Base-by-base conservation (phyloP, 345 rosid genomes). In the Durio zibethinus region DNA sequence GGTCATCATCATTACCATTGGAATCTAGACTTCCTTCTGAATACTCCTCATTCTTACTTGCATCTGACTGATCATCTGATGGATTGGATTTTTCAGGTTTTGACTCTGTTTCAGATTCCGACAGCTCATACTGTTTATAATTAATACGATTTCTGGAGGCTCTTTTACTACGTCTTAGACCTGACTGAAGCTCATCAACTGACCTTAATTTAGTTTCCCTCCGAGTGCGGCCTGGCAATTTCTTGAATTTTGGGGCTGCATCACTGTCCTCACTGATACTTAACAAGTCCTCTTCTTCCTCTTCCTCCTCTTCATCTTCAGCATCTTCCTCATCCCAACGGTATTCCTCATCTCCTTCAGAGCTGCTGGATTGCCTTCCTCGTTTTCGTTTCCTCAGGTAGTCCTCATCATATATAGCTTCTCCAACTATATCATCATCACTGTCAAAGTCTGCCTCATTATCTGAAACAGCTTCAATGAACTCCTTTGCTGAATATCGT, bases 381-480 rank as follows among this genome's bases (percentile, higher is more conserved):
- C 86, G 89, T 79, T 94, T 92, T 60, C 97, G 94, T 83, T 92
- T 94, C 85, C 73, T 90, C 82, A 94, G 79, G 88, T 97, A 97
- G 80, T 94, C 99, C 54, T 97, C 99, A 78, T 97, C 98, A 81
- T 97, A 97, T n/a, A 97, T 85, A 56, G 97, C 99, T 89, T 97
- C 99, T 72, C 99, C 99, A 81, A 90, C 97, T 79, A 97, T 97
- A 81, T 97, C 99, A 88, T 97, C 99, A 72, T 97, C 99, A 77
- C 91, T 97, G 80, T 88, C 92, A 78, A 81, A 91, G 73, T 89
- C 94, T n/a, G 88, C 95, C 31, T 96, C 99, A 67, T 89, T 86
- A 78, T 94, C 99, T 77, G 98, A 97, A 69, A 92, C 83, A 50
- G 93, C 95, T 87, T 92, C 97, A 80, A 93, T 92, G 48, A 77